phyloP scores from a whole-genome alignment of 306 rosid species.

The Nissolia schottii region DNA sequence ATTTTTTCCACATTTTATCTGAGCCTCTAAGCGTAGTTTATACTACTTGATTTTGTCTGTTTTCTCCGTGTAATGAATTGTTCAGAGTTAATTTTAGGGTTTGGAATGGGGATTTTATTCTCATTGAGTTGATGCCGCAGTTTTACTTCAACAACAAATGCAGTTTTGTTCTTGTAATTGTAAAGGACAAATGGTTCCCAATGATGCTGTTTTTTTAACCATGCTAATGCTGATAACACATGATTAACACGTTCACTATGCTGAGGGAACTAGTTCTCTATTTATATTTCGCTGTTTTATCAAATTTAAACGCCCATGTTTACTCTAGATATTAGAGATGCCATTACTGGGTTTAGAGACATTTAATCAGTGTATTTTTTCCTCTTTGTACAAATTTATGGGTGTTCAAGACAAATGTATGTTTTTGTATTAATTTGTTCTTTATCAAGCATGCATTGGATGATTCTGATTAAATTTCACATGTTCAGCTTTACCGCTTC shows the following conservation, averaged over 20 bases:
- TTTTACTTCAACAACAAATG: neutral
- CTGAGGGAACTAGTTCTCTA: slow-evolving; percentile 53
- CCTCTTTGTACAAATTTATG: neutral
- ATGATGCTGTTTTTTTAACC: slow-evolving; percentile 40
- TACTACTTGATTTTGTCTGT: neutral
- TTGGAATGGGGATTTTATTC: neutral
- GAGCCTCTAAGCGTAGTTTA: slow-evolving; percentile 26
- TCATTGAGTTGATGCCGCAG: neutral
- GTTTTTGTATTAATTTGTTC: neutral
- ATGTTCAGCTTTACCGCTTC: slow-evolving; percentile 65
- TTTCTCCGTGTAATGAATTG: neutral
- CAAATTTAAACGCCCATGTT: neutral
- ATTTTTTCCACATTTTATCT: slow-evolving; percentile 39
- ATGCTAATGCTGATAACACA: slow-evolving; percentile 70
- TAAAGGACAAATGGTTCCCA: slow-evolving; percentile 12
- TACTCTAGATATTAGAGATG: neutral
- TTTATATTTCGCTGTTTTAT: neutral
- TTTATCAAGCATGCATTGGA: neutral
- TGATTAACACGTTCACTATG: slow-evolving; percentile 29
- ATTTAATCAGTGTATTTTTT: neutral
- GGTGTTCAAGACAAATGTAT: neutral
- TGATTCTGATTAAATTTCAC: slow-evolving; percentile 16
- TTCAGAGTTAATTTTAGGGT: neutral
- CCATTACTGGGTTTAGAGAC: neutral
- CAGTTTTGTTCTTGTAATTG: neutral